Evolutionary conservation across 352 stramenopile genomes (phyloP).

Genomic region (Saprolegnia parasitica): DNA sequence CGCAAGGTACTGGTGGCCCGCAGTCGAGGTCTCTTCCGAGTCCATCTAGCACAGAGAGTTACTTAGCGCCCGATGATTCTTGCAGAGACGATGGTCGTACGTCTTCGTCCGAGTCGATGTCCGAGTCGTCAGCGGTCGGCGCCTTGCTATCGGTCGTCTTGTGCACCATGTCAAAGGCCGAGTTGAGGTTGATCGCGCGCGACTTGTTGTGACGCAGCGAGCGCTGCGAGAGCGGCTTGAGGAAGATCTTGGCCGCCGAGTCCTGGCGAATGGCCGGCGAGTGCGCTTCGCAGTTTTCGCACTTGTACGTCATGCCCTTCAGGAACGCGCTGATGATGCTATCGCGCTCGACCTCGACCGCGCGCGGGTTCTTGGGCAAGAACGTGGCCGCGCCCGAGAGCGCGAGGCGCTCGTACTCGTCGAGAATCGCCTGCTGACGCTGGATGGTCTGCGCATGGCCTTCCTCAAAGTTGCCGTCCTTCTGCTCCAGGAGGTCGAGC

Average conservation of each 20-base stretch:
- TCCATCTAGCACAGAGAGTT: neutral
- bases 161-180: constrained; percentile 75
- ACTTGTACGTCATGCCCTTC: constrained; percentile 89
- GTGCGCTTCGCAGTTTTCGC: constrained; percentile 96
- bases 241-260: constrained; percentile 97
- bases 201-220: constrained; percentile 77
- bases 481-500: constrained; percentile 76
- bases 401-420: constrained; percentile 85
- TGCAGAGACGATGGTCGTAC: too few relatives aligned
- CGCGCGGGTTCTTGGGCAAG: constrained; percentile 50
- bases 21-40: constrained; percentile 41
- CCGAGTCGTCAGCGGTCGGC: constrained; percentile 45
- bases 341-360: constrained; percentile 68
- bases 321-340: constrained; percentile 89
- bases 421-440: constrained; percentile 79
- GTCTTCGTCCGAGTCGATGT: constrained; percentile 67
- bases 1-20: constrained; percentile 91
- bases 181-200: constrained; percentile 78
- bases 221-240: constrained; percentile 78
- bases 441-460: constrained; percentile 61
- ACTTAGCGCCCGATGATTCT: neutral
- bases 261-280: constrained; percentile 96
- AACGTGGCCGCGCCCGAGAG: constrained; percentile 41
- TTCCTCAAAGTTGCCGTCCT: constrained; percentile 82
- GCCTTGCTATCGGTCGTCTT: constrained; percentile 51